Percentiles rank a stretch among this genome's conserved stretches.
Evolutionary conservation across 352 stramenopile species (phyloP).

Genomic region (Globisporangium alternatum): DNA sequence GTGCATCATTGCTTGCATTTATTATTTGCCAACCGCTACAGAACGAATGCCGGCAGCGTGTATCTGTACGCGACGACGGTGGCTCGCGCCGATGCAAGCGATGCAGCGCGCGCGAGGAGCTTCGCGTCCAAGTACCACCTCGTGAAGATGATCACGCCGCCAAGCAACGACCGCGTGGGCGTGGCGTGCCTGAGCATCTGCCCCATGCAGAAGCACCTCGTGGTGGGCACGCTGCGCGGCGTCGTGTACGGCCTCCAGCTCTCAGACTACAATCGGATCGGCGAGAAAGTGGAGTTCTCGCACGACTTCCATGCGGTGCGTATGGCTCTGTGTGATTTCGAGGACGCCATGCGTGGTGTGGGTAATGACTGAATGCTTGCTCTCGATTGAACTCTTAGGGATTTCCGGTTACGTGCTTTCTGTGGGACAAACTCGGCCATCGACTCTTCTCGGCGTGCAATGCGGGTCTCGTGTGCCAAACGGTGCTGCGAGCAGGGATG

Average conservation of each 20-base stretch:
- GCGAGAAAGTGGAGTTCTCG: slow-evolving; percentile 86
- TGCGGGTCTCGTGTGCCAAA: slow-evolving; percentile 73
- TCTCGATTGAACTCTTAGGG: slow-evolving; percentile 24
- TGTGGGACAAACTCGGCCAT: slow-evolving; percentile 69
- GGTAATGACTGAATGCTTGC: background rate
- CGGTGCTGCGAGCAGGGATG: slow-evolving; percentile 71
- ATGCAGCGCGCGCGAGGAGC: slow-evolving; percentile 20
- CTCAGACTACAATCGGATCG: slow-evolving; percentile 84
- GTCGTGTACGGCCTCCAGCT: slow-evolving; percentile 82
- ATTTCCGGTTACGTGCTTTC: slow-evolving; percentile 76
- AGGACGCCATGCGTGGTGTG: background rate
- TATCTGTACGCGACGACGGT: slow-evolving; percentile 78
- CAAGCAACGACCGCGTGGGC: slow-evolving; percentile 63
- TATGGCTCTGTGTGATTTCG: background rate
- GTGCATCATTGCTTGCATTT: background rate
- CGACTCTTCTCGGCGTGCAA: slow-evolving; percentile 84
- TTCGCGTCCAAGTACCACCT: slow-evolving; percentile 70
- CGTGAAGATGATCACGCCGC: slow-evolving; percentile 85
- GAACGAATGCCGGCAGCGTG: slow-evolving; percentile 77
- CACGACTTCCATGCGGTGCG: slow-evolving; percentile 77
- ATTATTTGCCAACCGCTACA: background rate
- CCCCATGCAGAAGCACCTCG: slow-evolving; percentile 73
- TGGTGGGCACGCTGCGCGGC: slow-evolving; percentile 74
- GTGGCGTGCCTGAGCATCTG: slow-evolving; percentile 81
- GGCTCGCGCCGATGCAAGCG: slow-evolving; percentile 26